A percentile compares a stretch with the other conserved stretches of the same genome.
These are phyloP conservation scores for Quercus bicolor DNA, from an alignment of 306 rosid species.

Conservation along the genomic window DNA sequence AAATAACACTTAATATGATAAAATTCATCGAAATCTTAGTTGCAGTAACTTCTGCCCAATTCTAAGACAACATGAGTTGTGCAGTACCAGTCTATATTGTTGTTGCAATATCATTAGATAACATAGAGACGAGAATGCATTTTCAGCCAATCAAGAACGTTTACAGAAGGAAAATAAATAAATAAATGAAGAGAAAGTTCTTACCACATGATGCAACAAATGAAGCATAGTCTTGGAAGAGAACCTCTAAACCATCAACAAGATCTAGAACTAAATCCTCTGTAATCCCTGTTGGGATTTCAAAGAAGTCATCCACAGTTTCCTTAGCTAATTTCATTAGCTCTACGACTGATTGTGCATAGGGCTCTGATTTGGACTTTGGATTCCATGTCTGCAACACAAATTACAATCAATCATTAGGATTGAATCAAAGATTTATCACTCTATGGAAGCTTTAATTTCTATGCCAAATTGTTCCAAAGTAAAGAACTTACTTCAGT, in stretches of 20 bases:
- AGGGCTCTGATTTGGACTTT: constrained; percentile 76
- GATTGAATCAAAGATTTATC: neutral
- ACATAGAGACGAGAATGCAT: neutral
- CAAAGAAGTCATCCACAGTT: constrained; percentile 59
- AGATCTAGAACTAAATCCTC: constrained; percentile 74
- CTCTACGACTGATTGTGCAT: constrained; percentile 77
- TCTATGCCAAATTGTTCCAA: neutral
- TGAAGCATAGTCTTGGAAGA: constrained; percentile 58
- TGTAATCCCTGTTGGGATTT: constrained; percentile 72
- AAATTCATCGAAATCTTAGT: neutral
- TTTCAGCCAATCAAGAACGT: neutral
- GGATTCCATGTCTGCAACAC: constrained; percentile 89
- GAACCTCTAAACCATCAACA: constrained; percentile 61
- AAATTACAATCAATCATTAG: neutral
- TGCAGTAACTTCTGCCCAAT: neutral
- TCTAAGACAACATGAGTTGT: neutral
- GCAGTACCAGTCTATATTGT: neutral
- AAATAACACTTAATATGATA: neutral
- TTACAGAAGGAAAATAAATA: neutral
- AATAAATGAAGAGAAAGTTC: neutral
- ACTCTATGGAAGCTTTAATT: neutral
- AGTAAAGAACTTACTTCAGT: constrained; percentile 56
- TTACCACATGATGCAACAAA: constrained; percentile 88
- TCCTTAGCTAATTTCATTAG: constrained; percentile 48
- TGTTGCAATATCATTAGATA: neutral